Evolutionary conservation across 2,329 filamentous ascomycete species (phyloP).

Genomic region (Hymenoscyphus occultus): DNA sequence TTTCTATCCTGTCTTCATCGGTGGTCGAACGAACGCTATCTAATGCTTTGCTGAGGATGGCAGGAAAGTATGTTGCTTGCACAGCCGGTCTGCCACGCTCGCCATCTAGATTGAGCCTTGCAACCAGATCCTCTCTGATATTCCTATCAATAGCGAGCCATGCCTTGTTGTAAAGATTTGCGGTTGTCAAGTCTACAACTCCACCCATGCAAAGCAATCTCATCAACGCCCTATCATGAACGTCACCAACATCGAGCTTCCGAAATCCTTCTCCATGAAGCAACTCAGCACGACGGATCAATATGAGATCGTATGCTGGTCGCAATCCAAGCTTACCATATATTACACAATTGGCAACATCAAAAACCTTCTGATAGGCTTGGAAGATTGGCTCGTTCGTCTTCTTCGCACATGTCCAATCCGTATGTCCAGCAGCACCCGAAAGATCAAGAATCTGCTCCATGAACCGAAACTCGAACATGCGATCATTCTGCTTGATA

Average conservation of each 20-base stretch:
- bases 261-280: not conserved
- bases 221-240: not conserved
- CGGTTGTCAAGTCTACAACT: not conserved
- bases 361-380: not conserved
- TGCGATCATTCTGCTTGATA: not conserved
- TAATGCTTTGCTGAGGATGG: not conserved
- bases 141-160: not conserved
- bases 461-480: not conserved
- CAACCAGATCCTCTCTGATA: not conserved
- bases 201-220: not conserved
- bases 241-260: not conserved
- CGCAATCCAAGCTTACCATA: not conserved
- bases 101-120: not conserved
- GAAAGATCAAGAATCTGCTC: constrained; percentile 1
- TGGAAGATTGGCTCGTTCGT: not conserved
- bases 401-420: not conserved
- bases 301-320: not conserved
- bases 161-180: not conserved
- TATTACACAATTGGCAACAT: not conserved
- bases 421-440: not conserved
- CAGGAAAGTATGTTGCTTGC: not conserved
- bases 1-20: not conserved
- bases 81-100: not conserved
- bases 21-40: not conserved
- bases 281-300: not conserved